Evolutionary conservation across 345 rosid species (phyloP), one percentile per base, ranked within the genome.

Genomic region (Syzygium aromaticum): DNA sequence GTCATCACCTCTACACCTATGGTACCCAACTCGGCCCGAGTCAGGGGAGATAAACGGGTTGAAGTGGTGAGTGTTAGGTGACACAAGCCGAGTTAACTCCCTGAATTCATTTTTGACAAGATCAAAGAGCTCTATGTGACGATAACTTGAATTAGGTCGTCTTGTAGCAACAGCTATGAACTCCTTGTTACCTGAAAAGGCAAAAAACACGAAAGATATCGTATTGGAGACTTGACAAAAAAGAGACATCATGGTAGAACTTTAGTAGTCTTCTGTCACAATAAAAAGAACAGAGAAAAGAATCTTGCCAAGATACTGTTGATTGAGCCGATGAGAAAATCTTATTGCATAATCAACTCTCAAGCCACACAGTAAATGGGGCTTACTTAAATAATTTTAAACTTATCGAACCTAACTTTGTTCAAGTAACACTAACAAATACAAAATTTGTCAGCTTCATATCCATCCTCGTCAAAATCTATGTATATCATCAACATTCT

Each of bases 41-140:
- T 96, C 99, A 21, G 98, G 96, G 33, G 98, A 95, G 82, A 97
- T 90, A 57, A 96, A 97, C 56, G 99, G 99, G 90, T 97, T 97
- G 6, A 94, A 90, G 87, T 97, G 99, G 89, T 97, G 98, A 86
- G 95, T 89, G 5, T 77, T 54, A 2, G 98, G 96, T 3, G 99
- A 93, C 5, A 96, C 94, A 17, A 90, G 90, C 63, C 95, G 93
- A 86, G 98, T 97, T 86, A 97, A 77, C 92, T 95, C 98, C 22
- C 40, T 84, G 86, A 95, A 96, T 90, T 93, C 93, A 51, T 87
- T 91, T 63, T 84, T 93, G 16, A 82, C 92, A 2, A 94, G 90
- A 87, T 96, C 95, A 40, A 92, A 94, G 27, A 97, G 85, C 91
- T 97, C 99, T 86, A 97, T 92, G 80, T 97, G 99, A 57, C 99